phyloP scores from a whole-genome alignment of 1,284 basidiomycete species.

The Leccinum subrobustum region DNA sequence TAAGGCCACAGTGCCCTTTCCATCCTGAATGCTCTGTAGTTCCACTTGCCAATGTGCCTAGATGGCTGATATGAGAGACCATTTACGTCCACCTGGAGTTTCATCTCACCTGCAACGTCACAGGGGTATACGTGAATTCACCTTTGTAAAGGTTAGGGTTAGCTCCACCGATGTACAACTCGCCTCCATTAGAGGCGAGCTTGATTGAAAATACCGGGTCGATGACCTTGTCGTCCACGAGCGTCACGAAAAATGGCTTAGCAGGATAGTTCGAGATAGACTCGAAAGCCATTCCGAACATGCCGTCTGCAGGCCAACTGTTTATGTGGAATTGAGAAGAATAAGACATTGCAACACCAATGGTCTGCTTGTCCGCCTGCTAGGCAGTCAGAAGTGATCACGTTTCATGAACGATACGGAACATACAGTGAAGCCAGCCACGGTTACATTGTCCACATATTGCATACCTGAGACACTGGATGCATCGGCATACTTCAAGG shows the following conservation, averaged over 20 bases:
- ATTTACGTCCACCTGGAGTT: not conserved
- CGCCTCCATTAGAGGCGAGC: not conserved
- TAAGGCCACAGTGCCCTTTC: not conserved
- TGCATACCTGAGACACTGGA: not conserved
- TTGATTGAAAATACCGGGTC: not conserved
- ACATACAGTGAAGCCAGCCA: not conserved
- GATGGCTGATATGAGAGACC: not conserved
- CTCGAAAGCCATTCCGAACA: not conserved
- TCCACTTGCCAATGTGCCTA: not conserved
- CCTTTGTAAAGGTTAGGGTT: not conserved
- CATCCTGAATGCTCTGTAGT: not conserved
- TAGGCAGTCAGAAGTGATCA: not conserved
- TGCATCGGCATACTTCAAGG: not conserved
- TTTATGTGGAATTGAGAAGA: not conserved
- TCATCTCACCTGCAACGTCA: not conserved
- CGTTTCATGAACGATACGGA: not conserved
- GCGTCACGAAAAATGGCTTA: not conserved
- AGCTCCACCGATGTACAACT: not conserved
- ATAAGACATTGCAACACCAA: not conserved
- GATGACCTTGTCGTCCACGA: not conserved
- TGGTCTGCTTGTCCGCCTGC: not conserved
- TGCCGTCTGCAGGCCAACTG: not conserved
- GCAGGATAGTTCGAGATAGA: not conserved
- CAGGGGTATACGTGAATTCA: not conserved
- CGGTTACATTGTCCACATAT: not conserved